phyloP scores from a whole-genome alignment of 106 monocot species.

The Allium cepa region DNA sequence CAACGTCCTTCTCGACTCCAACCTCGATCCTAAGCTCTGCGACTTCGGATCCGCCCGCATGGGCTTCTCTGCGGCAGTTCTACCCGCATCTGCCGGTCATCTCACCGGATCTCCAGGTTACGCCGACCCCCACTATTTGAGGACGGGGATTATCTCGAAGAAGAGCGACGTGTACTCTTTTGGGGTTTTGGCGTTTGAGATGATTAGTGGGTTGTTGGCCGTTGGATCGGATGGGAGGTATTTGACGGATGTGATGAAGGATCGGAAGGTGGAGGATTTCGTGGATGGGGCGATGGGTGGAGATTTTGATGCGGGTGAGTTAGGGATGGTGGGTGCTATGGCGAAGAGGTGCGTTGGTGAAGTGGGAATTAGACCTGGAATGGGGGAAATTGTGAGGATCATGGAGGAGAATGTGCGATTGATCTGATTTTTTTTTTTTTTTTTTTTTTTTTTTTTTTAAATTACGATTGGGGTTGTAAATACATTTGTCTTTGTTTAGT shows the following conservation, averaged over 20 bases:
- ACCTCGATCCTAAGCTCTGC: constrained; percentile 46
- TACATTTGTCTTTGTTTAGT: too few relatives aligned
- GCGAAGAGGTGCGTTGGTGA: constrained; percentile 48
- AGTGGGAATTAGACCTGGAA: constrained; percentile 64
- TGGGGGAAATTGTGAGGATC: constrained; percentile 49
- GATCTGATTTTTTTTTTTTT: too few relatives aligned
- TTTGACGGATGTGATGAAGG: constrained; percentile 13
- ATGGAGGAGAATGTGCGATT: constrained; percentile 22
- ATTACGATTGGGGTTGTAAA: too few relatives aligned
- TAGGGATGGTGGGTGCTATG: constrained; percentile 31
- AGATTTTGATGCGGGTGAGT: constrained; percentile 44
- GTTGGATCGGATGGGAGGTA: constrained; percentile 6
- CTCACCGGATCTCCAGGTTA: constrained; percentile 53
- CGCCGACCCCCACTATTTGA: constrained; percentile 51
- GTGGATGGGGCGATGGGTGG: constrained; percentile 42
- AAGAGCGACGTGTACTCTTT: constrained; percentile 86
- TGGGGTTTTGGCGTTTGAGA: constrained; percentile 60
- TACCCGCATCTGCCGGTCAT: constrained; percentile 14
- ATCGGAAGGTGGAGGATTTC: constrained; percentile 5
- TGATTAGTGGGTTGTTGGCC: constrained; percentile 31
- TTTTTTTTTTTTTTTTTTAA: too few relatives aligned
- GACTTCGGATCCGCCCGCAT: constrained; percentile 68
- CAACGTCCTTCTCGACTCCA: constrained; percentile 59
- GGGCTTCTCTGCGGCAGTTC: constrained; percentile 61
- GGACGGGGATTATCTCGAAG: constrained; percentile 41